phyloP scores from a whole-genome alignment of 495 filamentous ascomycete genomes.

The Aspergillus avenaceus region DNA sequence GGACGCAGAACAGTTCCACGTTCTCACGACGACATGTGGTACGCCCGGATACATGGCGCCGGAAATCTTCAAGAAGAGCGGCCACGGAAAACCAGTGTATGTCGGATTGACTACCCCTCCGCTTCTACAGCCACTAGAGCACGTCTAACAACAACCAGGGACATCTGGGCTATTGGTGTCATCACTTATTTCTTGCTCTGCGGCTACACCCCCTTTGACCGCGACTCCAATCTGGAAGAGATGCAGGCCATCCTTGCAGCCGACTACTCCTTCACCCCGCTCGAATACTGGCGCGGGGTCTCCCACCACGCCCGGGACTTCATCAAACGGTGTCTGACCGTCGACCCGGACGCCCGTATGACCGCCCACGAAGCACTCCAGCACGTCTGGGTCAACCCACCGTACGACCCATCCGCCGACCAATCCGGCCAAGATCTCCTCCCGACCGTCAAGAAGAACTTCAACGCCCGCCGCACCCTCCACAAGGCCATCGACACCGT shows the following conservation, averaged over 20 bases:
- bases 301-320: conserved; percentile 84
- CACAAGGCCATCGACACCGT: conserved; percentile 98
- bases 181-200: conserved; percentile 96
- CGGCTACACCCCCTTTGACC: conserved; percentile 97
- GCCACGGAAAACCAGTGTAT: conserved; percentile 76
- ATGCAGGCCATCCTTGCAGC: conserved; percentile 98
- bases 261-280: conserved; percentile 92
- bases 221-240: conserved; percentile 95
- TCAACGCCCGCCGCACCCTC: conserved; percentile 89
- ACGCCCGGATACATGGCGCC: conserved; percentile 96
- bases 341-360: conserved; percentile 81
- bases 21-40: conserved; percentile 94
- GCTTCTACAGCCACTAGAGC: neutral
- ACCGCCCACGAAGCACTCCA: conserved; percentile 92
- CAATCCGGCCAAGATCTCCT: conserved; percentile 63
- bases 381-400: conserved; percentile 77
- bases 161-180: conserved; percentile 77
- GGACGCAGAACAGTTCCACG: conserved; percentile 99
- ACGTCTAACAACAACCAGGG: conserved; percentile 34
- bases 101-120: conserved; percentile 15
- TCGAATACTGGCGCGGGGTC: conserved; percentile 95
- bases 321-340: conserved; percentile 82
- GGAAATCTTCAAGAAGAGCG: conserved; percentile 76
- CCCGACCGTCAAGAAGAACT: conserved; percentile 96
- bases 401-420: conserved; percentile 26